Evolutionary conservation across 2,329 filamentous ascomycete genomes (phyloP), one percentile per base, ranked within the genome.

Genomic region (Fonsecaea monophora): DNA sequence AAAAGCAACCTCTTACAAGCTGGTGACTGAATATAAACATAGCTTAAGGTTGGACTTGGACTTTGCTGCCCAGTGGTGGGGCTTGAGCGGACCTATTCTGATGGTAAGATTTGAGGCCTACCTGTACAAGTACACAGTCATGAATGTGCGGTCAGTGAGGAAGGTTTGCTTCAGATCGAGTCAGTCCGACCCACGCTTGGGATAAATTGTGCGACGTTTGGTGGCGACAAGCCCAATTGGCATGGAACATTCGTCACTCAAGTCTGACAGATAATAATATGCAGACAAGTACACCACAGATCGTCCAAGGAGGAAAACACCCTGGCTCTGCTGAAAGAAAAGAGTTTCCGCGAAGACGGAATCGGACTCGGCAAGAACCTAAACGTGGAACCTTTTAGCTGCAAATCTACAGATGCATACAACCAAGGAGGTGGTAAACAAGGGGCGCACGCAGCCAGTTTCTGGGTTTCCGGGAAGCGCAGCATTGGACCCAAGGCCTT

Each of bases 401-500:
- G 25, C 25, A 25, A 25, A 3, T 25, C 25, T 25, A 25, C 25
- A 25, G 2, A 25, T 25, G 3, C 25, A 25, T 25, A 25, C 25
- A 25, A 25, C 25, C 25, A 25, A 12, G 10, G 35, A 42, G 40
- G 45, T 25, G 45, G 38, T 42, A 15, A 21, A 45, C 42, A 21
- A 45, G 42, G 42, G 42, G 4, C 1, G 38, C 25, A 13, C 15
- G 38, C 8, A 3, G 25, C 25, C 25, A 25, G 2, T 2, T 25
- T 50, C 45, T 50, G 18, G 18, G 45, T 50, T 50, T 50, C 40
- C 45, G 45, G 45, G 45, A 9, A 18, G 18, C 18, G 45, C 9
- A n/a, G 45, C 45, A 25, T 50, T 12, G 40, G n/a, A 50, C 45
- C 45, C 45, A 50, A 21, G 21, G 18, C 45, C 18, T 50, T 50